Evolutionary conservation across 106 monocot species (phyloP).

Genomic region (Hemerocallis citrina): DNA sequence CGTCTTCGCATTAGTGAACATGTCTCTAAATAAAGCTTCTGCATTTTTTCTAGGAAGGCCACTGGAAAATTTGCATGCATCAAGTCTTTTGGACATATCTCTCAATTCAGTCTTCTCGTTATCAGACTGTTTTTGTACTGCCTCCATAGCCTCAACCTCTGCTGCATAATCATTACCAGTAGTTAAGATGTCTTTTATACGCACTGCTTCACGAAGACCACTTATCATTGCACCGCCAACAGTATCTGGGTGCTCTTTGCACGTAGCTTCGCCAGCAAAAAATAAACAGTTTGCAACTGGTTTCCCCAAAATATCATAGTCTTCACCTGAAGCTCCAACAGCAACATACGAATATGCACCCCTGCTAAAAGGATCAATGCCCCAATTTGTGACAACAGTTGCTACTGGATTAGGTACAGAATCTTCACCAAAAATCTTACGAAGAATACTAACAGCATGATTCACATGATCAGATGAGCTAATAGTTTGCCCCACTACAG

Average conservation of each 20-base stretch:
- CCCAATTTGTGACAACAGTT: conserved; percentile 96
- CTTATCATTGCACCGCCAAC: conserved; percentile 99
- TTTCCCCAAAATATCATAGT: conserved; percentile 89
- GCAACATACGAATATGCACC: conserved; percentile 98
- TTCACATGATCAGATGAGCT: conserved; percentile 67
- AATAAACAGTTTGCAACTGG: conserved; percentile 84
- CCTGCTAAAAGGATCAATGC: conserved; percentile 78
- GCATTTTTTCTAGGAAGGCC: conserved; percentile 25
- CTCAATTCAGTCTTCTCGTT: conserved; percentile 70
- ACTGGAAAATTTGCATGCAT: conserved; percentile 56
- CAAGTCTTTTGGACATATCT: conserved; percentile 71
- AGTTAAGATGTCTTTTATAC: conserved; percentile 74
- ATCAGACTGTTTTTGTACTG: conserved; percentile 50
- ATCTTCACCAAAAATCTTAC: conserved; percentile 70
- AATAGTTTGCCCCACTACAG: conserved; percentile 53
- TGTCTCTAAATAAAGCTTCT: conserved; percentile 54
- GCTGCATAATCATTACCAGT: conserved; percentile 70
- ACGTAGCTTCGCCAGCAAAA: conserved; percentile 99
- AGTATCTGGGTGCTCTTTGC: conserved; percentile 99
- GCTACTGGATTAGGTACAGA: conserved; percentile 91
- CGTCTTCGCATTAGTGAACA: conserved; percentile 80
- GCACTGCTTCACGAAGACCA: conserved; percentile 92
- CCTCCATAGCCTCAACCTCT: conserved; percentile 79
- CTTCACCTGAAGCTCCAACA: conserved; percentile 82
- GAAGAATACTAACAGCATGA: conserved; percentile 73